A percentile compares a stretch with the other conserved stretches of the same genome.
These are phyloP conservation scores for Nitzschia sp. DNA, from an alignment of 108 stramenopile species.

Conservation along the genomic window DNA sequence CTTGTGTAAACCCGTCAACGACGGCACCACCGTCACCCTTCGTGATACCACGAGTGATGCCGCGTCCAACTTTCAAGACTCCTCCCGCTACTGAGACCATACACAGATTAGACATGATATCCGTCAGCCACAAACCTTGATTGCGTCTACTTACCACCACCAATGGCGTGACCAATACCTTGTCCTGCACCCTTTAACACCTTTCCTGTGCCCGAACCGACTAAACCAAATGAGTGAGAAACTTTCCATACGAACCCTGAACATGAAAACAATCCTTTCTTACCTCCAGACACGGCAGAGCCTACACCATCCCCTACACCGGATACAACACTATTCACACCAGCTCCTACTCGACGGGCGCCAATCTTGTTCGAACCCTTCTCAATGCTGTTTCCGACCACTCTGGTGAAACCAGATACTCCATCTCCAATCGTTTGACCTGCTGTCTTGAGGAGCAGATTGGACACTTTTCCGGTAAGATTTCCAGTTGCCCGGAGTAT, in stretches of 20 bases:
- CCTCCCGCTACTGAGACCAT: constrained; percentile 60
- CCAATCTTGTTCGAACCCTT: constrained; percentile 68
- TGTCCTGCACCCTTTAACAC: constrained; percentile 77
- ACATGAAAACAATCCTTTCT: constrained; percentile 6
- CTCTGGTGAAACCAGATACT: constrained; percentile 50
- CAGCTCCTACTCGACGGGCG: constrained; percentile 69
- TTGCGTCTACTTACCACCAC: constrained; percentile 54
- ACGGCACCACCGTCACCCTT: constrained; percentile 73
- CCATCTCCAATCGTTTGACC: constrained; percentile 72
- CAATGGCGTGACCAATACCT: constrained; percentile 80
- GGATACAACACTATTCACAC: constrained; percentile 84
- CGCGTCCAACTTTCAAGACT: constrained; percentile 65
- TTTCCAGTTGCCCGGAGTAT: constrained; percentile 81
- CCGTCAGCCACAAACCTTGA: not conserved
- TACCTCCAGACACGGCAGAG: constrained; percentile 70
- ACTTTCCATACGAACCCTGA: not conserved
- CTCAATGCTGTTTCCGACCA: constrained; percentile 74
- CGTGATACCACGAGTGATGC: constrained; percentile 74
- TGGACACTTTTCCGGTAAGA: constrained; percentile 72
- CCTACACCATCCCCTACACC: constrained; percentile 85
- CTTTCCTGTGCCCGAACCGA: constrained; percentile 77
- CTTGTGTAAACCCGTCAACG: constrained; percentile 65
- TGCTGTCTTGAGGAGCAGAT: constrained; percentile 59
- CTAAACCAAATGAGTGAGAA: constrained; percentile 15
- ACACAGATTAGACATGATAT: not conserved